Conservation (phyloP, 164 flowering plant species). For the Taxillus chinensis region DNA sequence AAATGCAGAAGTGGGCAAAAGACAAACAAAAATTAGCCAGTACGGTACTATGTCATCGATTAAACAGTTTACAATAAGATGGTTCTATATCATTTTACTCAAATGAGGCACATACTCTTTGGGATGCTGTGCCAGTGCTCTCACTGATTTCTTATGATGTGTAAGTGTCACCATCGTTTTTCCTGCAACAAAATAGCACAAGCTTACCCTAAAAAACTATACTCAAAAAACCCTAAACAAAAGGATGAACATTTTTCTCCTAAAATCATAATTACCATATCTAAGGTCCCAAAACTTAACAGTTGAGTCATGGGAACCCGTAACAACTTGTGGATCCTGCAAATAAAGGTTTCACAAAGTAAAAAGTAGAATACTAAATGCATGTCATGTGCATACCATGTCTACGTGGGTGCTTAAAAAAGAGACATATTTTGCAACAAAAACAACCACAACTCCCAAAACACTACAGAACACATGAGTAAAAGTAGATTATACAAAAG, state of each 20-base stretch:
- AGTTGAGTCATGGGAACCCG: slow-evolving; percentile 95
- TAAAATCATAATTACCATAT: slow-evolving; percentile 38
- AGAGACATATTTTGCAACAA: no score
- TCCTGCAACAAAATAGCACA: slow-evolving; percentile 33
- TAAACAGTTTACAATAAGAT: neutral
- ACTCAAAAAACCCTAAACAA: no score
- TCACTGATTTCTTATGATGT: slow-evolving; percentile 95
- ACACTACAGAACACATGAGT: no score
- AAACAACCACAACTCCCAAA: no score
- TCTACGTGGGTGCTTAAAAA: no score
- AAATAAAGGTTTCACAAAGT: slow-evolving; percentile 4
- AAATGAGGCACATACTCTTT: slow-evolving; percentile 52
- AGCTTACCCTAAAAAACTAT: no score
- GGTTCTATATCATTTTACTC: neutral
- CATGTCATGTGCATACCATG: no score
- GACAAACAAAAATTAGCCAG: neutral
- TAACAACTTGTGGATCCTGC: slow-evolving; percentile 98
- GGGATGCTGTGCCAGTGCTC: slow-evolving; percentile 96
- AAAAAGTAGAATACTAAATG: neutral
- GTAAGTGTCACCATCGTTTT: slow-evolving; percentile 88
- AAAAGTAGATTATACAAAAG: no score
- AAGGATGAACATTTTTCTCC: no score
- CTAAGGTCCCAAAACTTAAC: slow-evolving; percentile 98
- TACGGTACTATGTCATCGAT: neutral
- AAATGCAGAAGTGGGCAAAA: slow-evolving; percentile 8